Conservation (phyloP, 495 filamentous ascomycete genomes). For the Evernia prunastri region DNA sequence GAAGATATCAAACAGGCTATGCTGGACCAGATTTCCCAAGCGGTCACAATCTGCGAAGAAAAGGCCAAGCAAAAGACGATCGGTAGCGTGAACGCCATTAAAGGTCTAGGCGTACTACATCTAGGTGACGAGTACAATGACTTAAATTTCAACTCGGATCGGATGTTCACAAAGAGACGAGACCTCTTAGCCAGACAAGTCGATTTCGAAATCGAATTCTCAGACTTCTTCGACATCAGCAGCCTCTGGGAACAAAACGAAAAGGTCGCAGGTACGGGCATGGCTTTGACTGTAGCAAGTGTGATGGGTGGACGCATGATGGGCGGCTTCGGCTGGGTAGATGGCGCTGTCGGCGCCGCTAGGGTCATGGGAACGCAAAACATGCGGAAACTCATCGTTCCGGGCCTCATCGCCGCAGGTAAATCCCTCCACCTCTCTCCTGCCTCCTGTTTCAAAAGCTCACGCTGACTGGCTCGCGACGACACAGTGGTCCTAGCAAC, state of each 20-base stretch:
- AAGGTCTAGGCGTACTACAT: slow-evolving; percentile 79
- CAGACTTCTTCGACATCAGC: slow-evolving; percentile 86
- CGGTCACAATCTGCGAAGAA: slow-evolving; percentile 75
- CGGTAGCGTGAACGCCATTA: slow-evolving; percentile 77
- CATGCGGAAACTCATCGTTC: slow-evolving; percentile 71
- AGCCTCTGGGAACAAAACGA: slow-evolving; percentile 84
- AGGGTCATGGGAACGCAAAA: slow-evolving; percentile 81
- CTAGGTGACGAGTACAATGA: slow-evolving; percentile 78
- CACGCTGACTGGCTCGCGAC: slow-evolving; percentile 31
- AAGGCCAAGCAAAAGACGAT: slow-evolving; percentile 73
- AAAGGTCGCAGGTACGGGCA: slow-evolving; percentile 83
- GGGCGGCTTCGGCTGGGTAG: slow-evolving; percentile 80
- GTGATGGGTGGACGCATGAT: slow-evolving; percentile 74
- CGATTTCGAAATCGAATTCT: slow-evolving; percentile 77
- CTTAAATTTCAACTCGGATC: slow-evolving; percentile 76
- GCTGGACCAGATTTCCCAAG: slow-evolving; percentile 73
- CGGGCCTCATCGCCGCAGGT: slow-evolving; percentile 72
- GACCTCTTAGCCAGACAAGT: slow-evolving; percentile 77
- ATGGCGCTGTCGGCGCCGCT: slow-evolving; percentile 71
- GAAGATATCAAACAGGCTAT: slow-evolving; percentile 90
- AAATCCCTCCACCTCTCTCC: slow-evolving; percentile 34
- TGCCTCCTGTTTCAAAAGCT: background rate
- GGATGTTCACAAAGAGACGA: slow-evolving; percentile 82
- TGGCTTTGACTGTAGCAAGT: slow-evolving; percentile 89
- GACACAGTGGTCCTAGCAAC: slow-evolving; percentile 59